These are phyloP conservation scores for Aureobasidium sp. DNA, from an alignment of 2,329 filamentous ascomycete genomes.

Conservation along the genomic window DNA sequence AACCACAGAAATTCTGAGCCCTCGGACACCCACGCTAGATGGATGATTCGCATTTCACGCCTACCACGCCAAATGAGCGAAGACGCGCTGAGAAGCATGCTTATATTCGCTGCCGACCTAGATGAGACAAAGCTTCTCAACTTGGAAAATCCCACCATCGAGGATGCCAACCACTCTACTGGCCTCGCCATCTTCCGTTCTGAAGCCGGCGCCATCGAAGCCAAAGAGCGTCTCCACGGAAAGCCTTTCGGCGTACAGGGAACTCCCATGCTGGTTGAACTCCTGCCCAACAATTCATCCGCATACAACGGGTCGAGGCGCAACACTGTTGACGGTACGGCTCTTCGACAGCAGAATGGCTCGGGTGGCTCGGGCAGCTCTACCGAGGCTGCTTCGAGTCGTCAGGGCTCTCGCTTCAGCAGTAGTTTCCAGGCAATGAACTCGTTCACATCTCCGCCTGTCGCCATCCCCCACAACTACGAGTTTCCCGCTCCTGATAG, in stretches of 20 bases:
- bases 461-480: conserved; percentile 38
- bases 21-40: background rate
- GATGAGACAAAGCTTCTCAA: conserved; percentile 52
- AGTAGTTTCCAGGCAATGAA: conserved; percentile 46
- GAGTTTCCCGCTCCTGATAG: conserved; percentile 55
- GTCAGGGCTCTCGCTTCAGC: conserved; percentile 55
- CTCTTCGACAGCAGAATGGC: conserved; percentile 37
- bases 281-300: conserved; percentile 35
- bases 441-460: conserved; percentile 38
- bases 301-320: conserved; percentile 34
- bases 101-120: conserved; percentile 52
- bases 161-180: conserved; percentile 42
- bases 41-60: conserved; percentile 51
- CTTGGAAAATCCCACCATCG: conserved; percentile 42
- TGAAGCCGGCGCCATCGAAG: conserved; percentile 52
- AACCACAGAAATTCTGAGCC: conserved; percentile 9
- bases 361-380: conserved; percentile 37
- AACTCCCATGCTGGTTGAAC: conserved; percentile 52
- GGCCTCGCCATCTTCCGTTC: conserved; percentile 55
- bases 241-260: conserved; percentile 56
- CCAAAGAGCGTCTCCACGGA: conserved; percentile 52
- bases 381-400: conserved; percentile 37
- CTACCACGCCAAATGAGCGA: conserved; percentile 52
- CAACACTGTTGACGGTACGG: conserved; percentile 48
- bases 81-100: conserved; percentile 55